Evolutionary conservation across 2,329 filamentous ascomycete species (phyloP), one percentile per base, ranked within the genome.

Genomic region (Ophiocordyceps camponoti-floridani): DNA sequence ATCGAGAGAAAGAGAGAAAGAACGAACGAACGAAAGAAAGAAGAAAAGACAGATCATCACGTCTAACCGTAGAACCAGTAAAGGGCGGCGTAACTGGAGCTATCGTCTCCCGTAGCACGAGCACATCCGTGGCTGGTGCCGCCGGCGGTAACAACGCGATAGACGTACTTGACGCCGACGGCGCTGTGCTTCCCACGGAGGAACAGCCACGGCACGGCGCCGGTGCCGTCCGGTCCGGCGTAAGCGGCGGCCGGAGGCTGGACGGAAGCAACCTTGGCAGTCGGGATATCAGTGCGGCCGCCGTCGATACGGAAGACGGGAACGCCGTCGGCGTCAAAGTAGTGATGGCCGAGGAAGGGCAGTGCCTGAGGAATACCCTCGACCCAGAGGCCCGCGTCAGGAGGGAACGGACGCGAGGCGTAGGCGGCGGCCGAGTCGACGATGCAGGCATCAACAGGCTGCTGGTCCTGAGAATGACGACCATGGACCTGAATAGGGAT

Each of bases 281-380:
- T 64, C 50, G 69, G 59, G 54, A 65, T 57, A 51, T 63, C 58
- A 28, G 59, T 54, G 33, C 56, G 53, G 37, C 59, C 55, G 7
- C 53, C 56, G 43, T 60, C 55, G 35, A 84, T 64, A 47, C 73
- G 66, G 56, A 84, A 85, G 12, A 68, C 75, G 1, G 82, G 81
- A 0, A 64, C 59, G 49, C 68, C 61, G 41, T 54, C 49, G 42
- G 49, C 48, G 58, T 70, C 71, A 66, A 85, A 85, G 69, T 68
- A 82, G 67, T 86, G 82, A 52, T 75, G 69, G 28, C 81, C 82
- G 13, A 79, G 56, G 52, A 70, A 67, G 43, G 62, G 59, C 6
- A 72, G 47, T 2, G 55, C 49, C 44, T 56, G 56, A 6, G 57
- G 47, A 31, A 68, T 6, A 8, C 41, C 53, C 10, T 53, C 48